Percentiles rank a stretch among this genome's conserved stretches.
Conservation (phyloP, 2,329 filamentous ascomycete genomes). For the Colletotrichum sp. region DNA sequence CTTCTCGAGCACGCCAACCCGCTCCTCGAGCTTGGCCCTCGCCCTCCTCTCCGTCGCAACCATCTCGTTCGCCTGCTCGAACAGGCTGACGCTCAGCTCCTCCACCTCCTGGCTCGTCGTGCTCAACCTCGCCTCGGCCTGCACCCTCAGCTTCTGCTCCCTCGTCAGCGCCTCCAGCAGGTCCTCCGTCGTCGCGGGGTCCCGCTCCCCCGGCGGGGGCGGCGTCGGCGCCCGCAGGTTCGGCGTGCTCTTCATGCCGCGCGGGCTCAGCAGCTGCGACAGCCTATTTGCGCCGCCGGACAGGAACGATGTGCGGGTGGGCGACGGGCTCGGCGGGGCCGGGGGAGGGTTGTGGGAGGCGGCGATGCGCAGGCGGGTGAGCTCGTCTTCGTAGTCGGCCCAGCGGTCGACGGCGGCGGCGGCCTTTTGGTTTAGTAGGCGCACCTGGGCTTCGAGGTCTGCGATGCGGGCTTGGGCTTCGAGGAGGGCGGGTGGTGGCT, state of each 20-base stretch:
- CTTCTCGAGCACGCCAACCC: constrained; percentile 71
- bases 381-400: constrained; percentile 84
- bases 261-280: constrained; percentile 47
- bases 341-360: constrained; percentile 24
- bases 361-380: constrained; percentile 59
- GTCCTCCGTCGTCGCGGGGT: constrained; percentile 44
- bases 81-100: constrained; percentile 76
- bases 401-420: constrained; percentile 67
- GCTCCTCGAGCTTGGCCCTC: constrained; percentile 72
- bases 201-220: constrained; percentile 23
- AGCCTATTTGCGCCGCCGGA: constrained; percentile 47
- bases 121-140: constrained; percentile 71
- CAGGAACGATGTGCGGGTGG: constrained; percentile 50
- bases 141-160: constrained; percentile 70
- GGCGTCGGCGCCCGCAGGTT: constrained; percentile 33
- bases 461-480: constrained; percentile 65
- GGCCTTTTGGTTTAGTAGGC: constrained; percentile 73
- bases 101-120: constrained; percentile 77
- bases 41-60: constrained; percentile 77
- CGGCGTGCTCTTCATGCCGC: constrained; percentile 48
- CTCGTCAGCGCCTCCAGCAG: constrained; percentile 68
- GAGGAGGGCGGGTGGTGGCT: constrained; percentile 49
- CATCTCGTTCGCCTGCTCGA: constrained; percentile 89
- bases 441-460: constrained; percentile 75
- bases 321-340: constrained; percentile 31